Conservation (phyloP, 1,139 yeast species). For the Suhomyces maxii region DNA sequence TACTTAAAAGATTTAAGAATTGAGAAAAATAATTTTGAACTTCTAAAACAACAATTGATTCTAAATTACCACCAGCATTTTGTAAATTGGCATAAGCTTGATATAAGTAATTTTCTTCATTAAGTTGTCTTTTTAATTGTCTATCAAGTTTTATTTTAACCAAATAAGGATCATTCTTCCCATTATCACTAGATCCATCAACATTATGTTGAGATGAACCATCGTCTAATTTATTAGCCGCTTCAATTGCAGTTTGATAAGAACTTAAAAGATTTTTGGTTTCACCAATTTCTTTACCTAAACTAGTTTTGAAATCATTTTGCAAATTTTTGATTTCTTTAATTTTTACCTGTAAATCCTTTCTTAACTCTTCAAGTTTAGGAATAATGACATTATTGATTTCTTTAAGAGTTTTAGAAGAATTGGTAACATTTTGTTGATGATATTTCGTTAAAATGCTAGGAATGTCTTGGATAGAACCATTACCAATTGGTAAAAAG, state of each 20-base stretch:
- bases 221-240: constrained; percentile 36
- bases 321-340: constrained; percentile 82
- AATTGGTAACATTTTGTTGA: constrained; percentile 65
- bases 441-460: constrained; percentile 72
- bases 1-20: constrained; percentile 67
- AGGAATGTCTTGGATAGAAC: constrained; percentile 82
- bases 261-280: constrained; percentile 55
- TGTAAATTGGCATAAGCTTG: constrained; percentile 89
- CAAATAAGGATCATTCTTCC: constrained; percentile 77
- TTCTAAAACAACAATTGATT: constrained; percentile 82
- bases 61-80: constrained; percentile 84
- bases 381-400: constrained; percentile 71
- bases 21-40: constrained; percentile 76
- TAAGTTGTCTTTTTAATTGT: constrained; percentile 72
- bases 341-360: constrained; percentile 79
- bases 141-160: constrained; percentile 70
- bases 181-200: constrained; percentile 28
- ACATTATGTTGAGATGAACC: constrained; percentile 16
- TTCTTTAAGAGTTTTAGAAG: constrained; percentile 71
- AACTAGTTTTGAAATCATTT: constrained; percentile 78
- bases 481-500: constrained; percentile 75
- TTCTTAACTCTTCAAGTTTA: constrained; percentile 78
- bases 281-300: constrained; percentile 64
- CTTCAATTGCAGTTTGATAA: constrained; percentile 46
- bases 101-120: constrained; percentile 81